These are phyloP conservation scores for Urtica urens DNA, from an alignment of 306 rosid genomes.

Conservation along the genomic window DNA sequence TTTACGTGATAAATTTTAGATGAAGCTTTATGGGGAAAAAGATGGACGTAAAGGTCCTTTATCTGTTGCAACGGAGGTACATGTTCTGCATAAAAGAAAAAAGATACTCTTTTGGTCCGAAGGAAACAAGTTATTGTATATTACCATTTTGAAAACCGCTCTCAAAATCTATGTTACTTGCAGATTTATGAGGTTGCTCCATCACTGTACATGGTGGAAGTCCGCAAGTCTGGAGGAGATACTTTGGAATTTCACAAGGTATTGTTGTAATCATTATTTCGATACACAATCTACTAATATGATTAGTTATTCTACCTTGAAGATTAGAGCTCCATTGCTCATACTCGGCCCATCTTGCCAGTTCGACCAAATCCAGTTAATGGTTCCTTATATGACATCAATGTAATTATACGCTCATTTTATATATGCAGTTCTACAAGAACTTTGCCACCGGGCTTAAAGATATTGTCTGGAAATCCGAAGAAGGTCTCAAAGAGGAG, in stretches of 20 bases:
- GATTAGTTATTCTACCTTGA: background rate
- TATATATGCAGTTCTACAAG: conserved; percentile 61
- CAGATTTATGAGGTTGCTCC: conserved; percentile 94
- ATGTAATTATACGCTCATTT: background rate
- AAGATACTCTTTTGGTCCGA: background rate
- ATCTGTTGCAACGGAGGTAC: conserved; percentile 82
- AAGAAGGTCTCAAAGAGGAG: conserved; percentile 52
- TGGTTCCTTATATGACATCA: no score
- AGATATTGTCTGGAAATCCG: conserved; percentile 77
- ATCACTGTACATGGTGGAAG: conserved; percentile 79
- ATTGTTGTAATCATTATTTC: conserved; percentile 3
- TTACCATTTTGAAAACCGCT: background rate
- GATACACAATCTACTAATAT: background rate
- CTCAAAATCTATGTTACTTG: conserved; percentile 3
- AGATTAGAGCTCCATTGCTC: background rate
- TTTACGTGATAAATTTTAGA: conserved; percentile 30
- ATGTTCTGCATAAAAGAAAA: background rate
- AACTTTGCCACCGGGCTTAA: conserved; percentile 66
- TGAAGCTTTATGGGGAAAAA: conserved; percentile 84
- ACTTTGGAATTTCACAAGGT: conserved; percentile 90
- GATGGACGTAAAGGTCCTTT: conserved; percentile 90
- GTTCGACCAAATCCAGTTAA: no score
- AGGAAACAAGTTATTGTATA: background rate
- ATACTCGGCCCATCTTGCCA: no score
- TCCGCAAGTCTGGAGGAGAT: conserved; percentile 83